Conservation (phyloP, 805 yeast species). For the Saccharomycopsis oosterbeekiorum region DNA sequence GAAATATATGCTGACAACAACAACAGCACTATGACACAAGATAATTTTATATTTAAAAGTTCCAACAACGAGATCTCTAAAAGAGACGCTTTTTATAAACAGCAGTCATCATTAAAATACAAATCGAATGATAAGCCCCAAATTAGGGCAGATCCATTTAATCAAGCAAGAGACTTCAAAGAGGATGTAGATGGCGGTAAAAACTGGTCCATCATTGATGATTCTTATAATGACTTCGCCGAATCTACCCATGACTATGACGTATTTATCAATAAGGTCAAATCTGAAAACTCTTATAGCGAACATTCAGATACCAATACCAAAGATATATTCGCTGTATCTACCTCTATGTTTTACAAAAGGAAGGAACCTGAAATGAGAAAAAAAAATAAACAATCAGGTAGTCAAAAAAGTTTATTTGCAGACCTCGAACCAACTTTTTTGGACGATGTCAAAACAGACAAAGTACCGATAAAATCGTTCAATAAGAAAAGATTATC, state of each 20-base stretch:
- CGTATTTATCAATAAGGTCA: not conserved
- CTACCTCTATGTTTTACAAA: not conserved
- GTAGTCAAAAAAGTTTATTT: not conserved
- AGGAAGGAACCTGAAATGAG: not conserved
- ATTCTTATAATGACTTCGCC: not conserved
- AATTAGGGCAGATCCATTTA: too few species aligned
- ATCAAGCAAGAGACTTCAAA: not conserved
- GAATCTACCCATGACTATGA: not conserved
- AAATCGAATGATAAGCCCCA: too few species aligned
- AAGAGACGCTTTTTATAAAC: too few species aligned
- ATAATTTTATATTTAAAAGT: too few species aligned
- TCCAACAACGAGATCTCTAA: not conserved
- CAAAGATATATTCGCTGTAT: not conserved
- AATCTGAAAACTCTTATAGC: too few species aligned
- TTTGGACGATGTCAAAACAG: not conserved
- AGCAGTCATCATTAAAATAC: too few species aligned
- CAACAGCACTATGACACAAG: not conserved
- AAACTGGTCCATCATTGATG: not conserved
- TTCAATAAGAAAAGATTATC: not conserved
- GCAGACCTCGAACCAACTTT: not conserved
- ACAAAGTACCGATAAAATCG: not conserved
- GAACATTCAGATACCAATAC: not conserved
- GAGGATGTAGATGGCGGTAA: not conserved
- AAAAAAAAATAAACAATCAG: not conserved
- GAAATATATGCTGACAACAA: too few species aligned